These are phyloP conservation scores for Phytophthora meadii DNA, from an alignment of 352 stramenopile genomes.

Conservation along the genomic window DNA sequence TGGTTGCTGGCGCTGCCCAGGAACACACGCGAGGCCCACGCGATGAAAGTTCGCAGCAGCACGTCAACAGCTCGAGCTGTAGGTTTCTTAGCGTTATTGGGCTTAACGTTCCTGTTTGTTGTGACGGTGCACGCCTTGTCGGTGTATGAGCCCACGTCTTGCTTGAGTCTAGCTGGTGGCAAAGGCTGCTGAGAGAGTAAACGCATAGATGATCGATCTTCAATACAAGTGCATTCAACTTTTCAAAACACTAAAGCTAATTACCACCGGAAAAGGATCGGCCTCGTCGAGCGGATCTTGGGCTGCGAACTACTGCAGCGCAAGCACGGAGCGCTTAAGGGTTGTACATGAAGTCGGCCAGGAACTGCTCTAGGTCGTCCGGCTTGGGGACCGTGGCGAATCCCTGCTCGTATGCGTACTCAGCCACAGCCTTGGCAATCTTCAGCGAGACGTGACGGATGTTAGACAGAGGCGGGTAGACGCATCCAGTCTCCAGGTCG, in stretches of 20 bases:
- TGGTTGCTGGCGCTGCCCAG: slow-evolving; percentile 64
- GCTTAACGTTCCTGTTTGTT: slow-evolving; percentile 29
- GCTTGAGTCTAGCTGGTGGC: slow-evolving; percentile 56
- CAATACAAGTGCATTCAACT: slow-evolving; percentile 39
- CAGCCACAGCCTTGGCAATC: slow-evolving; percentile 92
- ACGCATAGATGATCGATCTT: slow-evolving; percentile 21
- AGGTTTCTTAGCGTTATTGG: slow-evolving; percentile 30
- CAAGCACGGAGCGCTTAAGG: slow-evolving; percentile 51
- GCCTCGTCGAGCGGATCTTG: slow-evolving; percentile 5
- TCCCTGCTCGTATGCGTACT: slow-evolving; percentile 75
- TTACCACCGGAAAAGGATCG: slow-evolving; percentile 20
- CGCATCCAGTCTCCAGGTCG: slow-evolving; percentile 92
- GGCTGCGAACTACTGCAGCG: slow-evolving; percentile 26
- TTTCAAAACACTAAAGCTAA: slow-evolving; percentile 35
- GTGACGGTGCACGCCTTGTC: slow-evolving; percentile 59
- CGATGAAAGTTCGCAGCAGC: slow-evolving; percentile 33
- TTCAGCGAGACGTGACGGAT: slow-evolving; percentile 94
- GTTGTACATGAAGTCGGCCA: slow-evolving; percentile 77
- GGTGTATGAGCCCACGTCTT: slow-evolving; percentile 57
- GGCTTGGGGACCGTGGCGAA: slow-evolving; percentile 65
- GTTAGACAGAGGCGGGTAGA: slow-evolving; percentile 93
- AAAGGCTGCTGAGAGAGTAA: slow-evolving; percentile 38
- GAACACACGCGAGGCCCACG: slow-evolving; percentile 32
- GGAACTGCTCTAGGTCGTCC: slow-evolving; percentile 56
- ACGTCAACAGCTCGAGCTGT: slow-evolving; percentile 29